These are phyloP conservation scores for Fusarium siculi DNA, from an alignment of 2,329 filamentous ascomycete species.

Conservation along the genomic window DNA sequence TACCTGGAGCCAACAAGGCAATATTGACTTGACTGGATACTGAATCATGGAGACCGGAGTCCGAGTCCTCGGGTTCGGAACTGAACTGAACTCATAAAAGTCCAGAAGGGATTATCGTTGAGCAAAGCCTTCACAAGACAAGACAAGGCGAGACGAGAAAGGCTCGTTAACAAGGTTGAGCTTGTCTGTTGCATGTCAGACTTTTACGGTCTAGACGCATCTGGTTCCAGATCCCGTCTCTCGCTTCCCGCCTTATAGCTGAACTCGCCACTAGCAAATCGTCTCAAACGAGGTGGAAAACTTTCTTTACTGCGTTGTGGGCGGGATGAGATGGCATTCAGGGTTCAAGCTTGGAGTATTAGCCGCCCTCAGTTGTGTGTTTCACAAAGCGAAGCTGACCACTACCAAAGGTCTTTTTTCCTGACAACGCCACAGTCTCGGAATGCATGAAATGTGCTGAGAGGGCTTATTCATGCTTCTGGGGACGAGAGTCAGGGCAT, in stretches of 20 bases:
- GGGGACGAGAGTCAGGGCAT: not conserved
- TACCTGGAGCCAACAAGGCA: not conserved
- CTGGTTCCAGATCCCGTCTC: constrained; percentile 6
- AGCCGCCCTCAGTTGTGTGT: constrained; percentile 26
- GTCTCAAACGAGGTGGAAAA: not conserved
- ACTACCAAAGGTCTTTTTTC: constrained; percentile 3
- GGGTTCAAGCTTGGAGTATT: not conserved
- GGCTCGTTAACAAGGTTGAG: constrained; percentile 7
- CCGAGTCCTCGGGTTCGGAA: constrained; percentile 5
- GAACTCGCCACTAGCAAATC: constrained; percentile 8
- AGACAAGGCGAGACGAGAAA: not conserved
- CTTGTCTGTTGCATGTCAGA: constrained; percentile 2
- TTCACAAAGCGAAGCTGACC: constrained; percentile 28
- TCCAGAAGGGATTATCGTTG: constrained; percentile 17
- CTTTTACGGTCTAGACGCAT: constrained; percentile 16
- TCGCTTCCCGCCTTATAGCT: constrained; percentile 13
- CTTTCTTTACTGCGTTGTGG: not conserved
- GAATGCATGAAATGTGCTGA: constrained; percentile 1
- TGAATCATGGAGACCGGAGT: constrained; percentile 15
- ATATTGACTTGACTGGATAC: not conserved
- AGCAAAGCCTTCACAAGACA: not conserved
- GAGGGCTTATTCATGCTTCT: not conserved
- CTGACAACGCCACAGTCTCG: constrained; percentile 25
- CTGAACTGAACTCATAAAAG: not conserved
- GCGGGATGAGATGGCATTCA: not conserved